phyloP scores from a whole-genome alignment of 345 rosid genomes.

The Draba incana region DNA sequence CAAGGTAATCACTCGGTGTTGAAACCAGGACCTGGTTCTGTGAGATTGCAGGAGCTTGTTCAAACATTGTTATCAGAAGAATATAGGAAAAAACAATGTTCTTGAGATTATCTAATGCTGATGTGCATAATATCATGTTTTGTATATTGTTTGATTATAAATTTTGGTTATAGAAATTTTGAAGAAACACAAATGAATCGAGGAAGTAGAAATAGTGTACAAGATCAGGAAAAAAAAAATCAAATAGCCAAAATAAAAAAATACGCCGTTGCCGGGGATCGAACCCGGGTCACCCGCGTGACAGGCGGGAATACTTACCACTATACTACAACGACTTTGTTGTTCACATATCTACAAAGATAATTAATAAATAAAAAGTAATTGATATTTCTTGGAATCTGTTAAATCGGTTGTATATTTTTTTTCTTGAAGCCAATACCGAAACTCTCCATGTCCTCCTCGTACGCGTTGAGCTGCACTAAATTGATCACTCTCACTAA shows the following conservation, averaged over 20 bases:
- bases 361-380: neutral
- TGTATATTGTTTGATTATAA: slow-evolving; percentile 31
- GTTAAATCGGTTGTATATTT: no score
- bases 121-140: slow-evolving; percentile 5
- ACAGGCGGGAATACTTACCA: slow-evolving; percentile 96
- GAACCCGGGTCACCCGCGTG: slow-evolving; percentile 99
- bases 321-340: slow-evolving; percentile 90
- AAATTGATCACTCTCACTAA: slow-evolving; percentile 54
- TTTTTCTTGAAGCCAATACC: neutral
- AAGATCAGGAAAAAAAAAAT: neutral
- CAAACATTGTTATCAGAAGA: slow-evolving; percentile 62
- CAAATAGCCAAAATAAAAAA: neutral
- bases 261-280: slow-evolving; percentile 89
- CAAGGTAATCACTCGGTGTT: slow-evolving; percentile 64
- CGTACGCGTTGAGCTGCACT: slow-evolving; percentile 38
- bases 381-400: no score
- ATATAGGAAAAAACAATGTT: slow-evolving; percentile 58
- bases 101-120: slow-evolving; percentile 39
- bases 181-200: neutral
- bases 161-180: slow-evolving; percentile 13
- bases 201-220: neutral
- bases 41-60: slow-evolving; percentile 61
- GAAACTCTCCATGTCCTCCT: slow-evolving; percentile 38
- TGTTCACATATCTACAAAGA: neutral
- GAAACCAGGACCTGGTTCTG: slow-evolving; percentile 79